Conservation (phyloP, 164 flowering plant species). For the Vitis labrusca region DNA sequence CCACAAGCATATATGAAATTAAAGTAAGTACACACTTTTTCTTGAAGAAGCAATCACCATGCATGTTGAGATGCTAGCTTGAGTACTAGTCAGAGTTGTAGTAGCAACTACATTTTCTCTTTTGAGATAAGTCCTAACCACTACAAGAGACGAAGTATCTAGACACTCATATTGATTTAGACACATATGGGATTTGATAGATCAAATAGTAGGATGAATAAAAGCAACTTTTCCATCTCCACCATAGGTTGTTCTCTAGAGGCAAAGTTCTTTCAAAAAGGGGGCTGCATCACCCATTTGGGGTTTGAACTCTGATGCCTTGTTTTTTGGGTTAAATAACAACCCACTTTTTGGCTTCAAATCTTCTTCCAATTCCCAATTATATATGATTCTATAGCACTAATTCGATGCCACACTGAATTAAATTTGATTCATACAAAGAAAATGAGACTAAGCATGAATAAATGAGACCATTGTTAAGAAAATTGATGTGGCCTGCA, state of each 20-base stretch:
- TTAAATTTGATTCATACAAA: too few species aligned
- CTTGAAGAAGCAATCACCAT: constrained; percentile 2
- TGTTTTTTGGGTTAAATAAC: background rate
- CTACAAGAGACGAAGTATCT: background rate
- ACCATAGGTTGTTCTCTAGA: background rate
- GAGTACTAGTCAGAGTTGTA: background rate
- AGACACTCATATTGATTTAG: background rate
- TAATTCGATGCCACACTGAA: too few species aligned
- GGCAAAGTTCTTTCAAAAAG: too few species aligned
- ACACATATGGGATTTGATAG: background rate
- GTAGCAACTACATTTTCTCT: background rate
- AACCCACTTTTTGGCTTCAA: too few species aligned
- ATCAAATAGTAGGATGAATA: background rate
- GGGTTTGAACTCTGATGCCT: too few species aligned
- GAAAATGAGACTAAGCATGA: too few species aligned
- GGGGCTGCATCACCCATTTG: too few species aligned
- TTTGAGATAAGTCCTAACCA: background rate
- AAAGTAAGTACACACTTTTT: background rate
- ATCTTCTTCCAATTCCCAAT: too few species aligned
- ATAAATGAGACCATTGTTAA: too few species aligned
- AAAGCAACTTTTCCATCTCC: background rate
- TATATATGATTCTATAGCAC: too few species aligned
- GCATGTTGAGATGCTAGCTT: background rate
- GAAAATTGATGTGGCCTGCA: too few species aligned
- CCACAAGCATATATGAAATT: background rate